These are phyloP conservation scores for Raphanus raphanistrum DNA, from an alignment of 345 rosid species.

Conservation along the genomic window DNA sequence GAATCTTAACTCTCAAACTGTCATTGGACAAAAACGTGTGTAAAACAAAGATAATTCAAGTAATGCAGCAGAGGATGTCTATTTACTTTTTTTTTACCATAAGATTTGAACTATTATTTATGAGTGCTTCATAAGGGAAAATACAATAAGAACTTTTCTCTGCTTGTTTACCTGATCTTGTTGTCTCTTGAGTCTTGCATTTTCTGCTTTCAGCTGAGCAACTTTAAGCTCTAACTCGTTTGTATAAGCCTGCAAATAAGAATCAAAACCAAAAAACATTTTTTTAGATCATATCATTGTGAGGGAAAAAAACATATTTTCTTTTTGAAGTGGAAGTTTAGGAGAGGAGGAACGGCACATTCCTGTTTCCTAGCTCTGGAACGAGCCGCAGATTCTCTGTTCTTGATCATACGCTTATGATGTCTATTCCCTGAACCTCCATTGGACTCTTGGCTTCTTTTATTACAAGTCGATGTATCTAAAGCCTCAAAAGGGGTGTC, in stretches of 20 bases:
- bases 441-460: conserved; percentile 51
- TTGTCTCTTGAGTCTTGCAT: conserved; percentile 60
- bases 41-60: conserved; percentile 19
- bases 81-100: not conserved
- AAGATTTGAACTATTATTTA: not conserved
- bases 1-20: conserved; percentile 15
- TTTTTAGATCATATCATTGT: conserved; percentile 3
- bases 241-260: conserved; percentile 65
- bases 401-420: conserved; percentile 74
- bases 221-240: conserved; percentile 60
- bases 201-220: conserved; percentile 55
- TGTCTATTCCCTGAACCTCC: conserved; percentile 46
- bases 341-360: conserved; percentile 14
- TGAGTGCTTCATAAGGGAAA: not conserved
- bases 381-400: conserved; percentile 86
- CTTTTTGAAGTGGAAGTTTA: conserved; percentile 12
- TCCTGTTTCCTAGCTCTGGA: conserved; percentile 88
- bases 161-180: conserved; percentile 58
- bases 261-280: conserved; percentile 1
- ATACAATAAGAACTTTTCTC: not conserved
- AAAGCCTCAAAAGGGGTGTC: conserved; percentile 41
- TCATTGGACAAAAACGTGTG: conserved; percentile 14
- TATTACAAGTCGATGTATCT: conserved; percentile 42
- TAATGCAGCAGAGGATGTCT: conserved; percentile 18
- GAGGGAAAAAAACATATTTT: not conserved